Evolutionary conservation across 352 stramenopile genomes (phyloP).

Genomic region (Globisporangium irregulare): DNA sequence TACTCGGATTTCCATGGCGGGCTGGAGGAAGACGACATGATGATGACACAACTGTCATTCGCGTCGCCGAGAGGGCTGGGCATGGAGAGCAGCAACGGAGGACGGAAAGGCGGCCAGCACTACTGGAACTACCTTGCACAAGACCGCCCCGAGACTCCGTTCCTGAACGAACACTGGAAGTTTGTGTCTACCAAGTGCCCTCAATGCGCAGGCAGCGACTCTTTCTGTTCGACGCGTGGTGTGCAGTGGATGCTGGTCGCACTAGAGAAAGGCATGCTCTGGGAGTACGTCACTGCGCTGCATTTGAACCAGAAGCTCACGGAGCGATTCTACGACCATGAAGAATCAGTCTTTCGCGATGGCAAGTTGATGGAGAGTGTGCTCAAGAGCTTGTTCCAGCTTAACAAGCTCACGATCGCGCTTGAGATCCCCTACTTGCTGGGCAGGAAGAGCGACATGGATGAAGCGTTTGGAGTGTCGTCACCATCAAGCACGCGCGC

Average conservation of each 20-base stretch:
- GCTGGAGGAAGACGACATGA: constrained; percentile 3
- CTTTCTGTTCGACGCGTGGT: constrained; percentile 65
- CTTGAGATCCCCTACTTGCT: constrained; percentile 55
- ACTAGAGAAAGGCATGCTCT: constrained; percentile 55
- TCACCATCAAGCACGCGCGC: constrained; percentile 2
- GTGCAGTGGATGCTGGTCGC: constrained; percentile 71
- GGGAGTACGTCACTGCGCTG: constrained; percentile 54
- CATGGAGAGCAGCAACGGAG: neutral
- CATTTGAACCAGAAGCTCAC: constrained; percentile 40
- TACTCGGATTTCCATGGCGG: constrained; percentile 31
- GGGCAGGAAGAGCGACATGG: constrained; percentile 39
- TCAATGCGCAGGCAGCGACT: constrained; percentile 45
- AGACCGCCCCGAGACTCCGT: constrained; percentile 42
- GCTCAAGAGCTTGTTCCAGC: constrained; percentile 39
- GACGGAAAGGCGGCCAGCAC: neutral
- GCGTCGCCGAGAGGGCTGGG: constrained; percentile 6
- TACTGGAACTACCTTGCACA: constrained; percentile 72
- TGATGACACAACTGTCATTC: constrained; percentile 1
- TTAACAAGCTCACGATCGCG: constrained; percentile 46
- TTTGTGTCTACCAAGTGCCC: constrained; percentile 58
- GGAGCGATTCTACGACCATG: constrained; percentile 53
- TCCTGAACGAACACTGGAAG: constrained; percentile 56
- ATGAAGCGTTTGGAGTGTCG: constrained; percentile 39
- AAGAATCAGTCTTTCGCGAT: constrained; percentile 44
- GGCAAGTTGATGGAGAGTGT: constrained; percentile 41